Percentiles rank a stretch among this genome's conserved stretches.
Conservation (phyloP, 805 yeast species). For the Candida piceae region DNA sequence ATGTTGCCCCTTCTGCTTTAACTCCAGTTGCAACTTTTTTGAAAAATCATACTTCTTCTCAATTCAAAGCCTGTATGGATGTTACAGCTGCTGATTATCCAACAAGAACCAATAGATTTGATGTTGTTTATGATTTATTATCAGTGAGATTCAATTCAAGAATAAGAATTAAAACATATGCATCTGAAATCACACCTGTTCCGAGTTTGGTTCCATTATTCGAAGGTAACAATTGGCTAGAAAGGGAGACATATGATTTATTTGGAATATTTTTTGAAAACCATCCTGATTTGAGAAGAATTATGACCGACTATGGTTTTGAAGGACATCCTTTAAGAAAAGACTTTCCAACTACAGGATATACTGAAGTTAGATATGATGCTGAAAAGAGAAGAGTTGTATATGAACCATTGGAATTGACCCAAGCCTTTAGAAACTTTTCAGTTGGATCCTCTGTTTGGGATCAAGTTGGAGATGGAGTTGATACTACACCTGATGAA, state of each 20-base stretch:
- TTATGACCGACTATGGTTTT: constrained; percentile 87
- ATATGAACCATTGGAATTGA: constrained; percentile 84
- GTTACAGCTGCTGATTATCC: constrained; percentile 88
- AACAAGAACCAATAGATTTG: constrained; percentile 76
- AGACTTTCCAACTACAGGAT: constrained; percentile 91
- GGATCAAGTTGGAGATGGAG: constrained; percentile 89
- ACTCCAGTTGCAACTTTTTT: constrained; percentile 67
- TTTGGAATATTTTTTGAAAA: constrained; percentile 84
- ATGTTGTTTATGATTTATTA: constrained; percentile 77
- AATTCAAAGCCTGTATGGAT: constrained; percentile 73
- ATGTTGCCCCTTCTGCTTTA: constrained; percentile 70
- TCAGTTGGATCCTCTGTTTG: constrained; percentile 83
- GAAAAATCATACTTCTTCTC: constrained; percentile 74
- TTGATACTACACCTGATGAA: constrained; percentile 72
- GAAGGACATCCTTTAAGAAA: constrained; percentile 90
- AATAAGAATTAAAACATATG: constrained; percentile 84
- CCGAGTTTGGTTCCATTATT: constrained; percentile 70
- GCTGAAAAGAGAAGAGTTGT: constrained; percentile 87
- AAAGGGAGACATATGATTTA: constrained; percentile 84
- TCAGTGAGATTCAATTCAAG: constrained; percentile 82
- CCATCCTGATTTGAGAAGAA: constrained; percentile 86
- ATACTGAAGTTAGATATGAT: constrained; percentile 85
- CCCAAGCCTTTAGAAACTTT: constrained; percentile 91
- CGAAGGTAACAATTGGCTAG: constrained; percentile 87
- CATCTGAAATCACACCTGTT: constrained; percentile 75